Evolutionary conservation across 108 stramenopile genomes (phyloP), one percentile per base, ranked within the genome.

Genomic region (Nitzschia inconspicua): DNA sequence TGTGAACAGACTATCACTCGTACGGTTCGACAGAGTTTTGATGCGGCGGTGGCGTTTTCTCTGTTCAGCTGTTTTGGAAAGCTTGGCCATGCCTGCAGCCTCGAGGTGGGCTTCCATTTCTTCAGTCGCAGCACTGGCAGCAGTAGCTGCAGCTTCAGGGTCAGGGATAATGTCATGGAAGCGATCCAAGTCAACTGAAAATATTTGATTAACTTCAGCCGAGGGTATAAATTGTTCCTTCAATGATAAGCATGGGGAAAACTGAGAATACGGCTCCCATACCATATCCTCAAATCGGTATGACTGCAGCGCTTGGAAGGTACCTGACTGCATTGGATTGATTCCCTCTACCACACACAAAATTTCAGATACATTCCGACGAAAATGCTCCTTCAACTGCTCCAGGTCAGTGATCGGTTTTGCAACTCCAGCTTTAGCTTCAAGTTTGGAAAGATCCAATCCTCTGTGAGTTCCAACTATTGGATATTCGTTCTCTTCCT

Each of bases 201-300:
- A n/a, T n/a, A n/a, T n/a, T n/a, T n/a, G n/a, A n/a, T n/a, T n/a
- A n/a, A n/a, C n/a, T n/a, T n/a, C n/a, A n/a, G n/a, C n/a, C n/a
- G n/a, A n/a, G n/a, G n/a, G n/a, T n/a, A n/a, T n/a, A n/a, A n/a
- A n/a, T n/a, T n/a, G n/a, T n/a, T n/a, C n/a, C n/a, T n/a, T n/a
- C n/a, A n/a, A n/a, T n/a, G n/a, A n/a, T n/a, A n/a, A n/a, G n/a
- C n/a, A n/a, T n/a, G n/a, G n/a, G n/a, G n/a, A n/a, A n/a, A n/a
- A n/a, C n/a, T n/a, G n/a, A n/a, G n/a, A n/a, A n/a, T n/a, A n/a
- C n/a, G n/a, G n/a, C n/a, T 73, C 80, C 68, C 79, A 94, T 30
- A 69, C 80, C 57, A 94, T 85, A 57, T 94, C 88, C 20, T 86
- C 85, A 20, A 66, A 49, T 36, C 75, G 83, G 69, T 94, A 90